Percentiles rank a stretch among this genome's conserved stretches.
phyloP scores from a whole-genome alignment of 306 rosid species.

The Argentina anserina region DNA sequence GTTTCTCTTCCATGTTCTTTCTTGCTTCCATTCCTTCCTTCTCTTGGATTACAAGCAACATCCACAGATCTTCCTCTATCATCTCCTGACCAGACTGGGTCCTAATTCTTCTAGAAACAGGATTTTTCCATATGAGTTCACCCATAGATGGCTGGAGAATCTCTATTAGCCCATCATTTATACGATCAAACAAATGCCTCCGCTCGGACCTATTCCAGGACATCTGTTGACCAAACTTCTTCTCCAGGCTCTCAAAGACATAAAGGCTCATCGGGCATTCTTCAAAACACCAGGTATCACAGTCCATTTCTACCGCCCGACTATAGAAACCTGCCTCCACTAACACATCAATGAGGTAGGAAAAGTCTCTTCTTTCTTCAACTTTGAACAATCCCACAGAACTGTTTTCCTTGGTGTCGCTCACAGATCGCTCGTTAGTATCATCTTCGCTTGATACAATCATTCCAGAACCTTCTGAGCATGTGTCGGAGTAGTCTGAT shows the following conservation, averaged over 20 bases:
- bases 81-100: constrained; percentile 30
- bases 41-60: constrained; percentile 48
- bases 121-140: constrained; percentile 48
- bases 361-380: constrained; percentile 66
- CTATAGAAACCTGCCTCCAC: constrained; percentile 44
- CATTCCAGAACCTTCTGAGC: constrained; percentile 54
- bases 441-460: constrained; percentile 81
- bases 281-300: constrained; percentile 39
- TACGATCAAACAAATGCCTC: constrained; percentile 71
- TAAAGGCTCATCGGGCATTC: constrained; percentile 62
- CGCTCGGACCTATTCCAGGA: constrained; percentile 75
- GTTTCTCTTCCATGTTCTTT: constrained; percentile 31
- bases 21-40: constrained; percentile 48
- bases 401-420: constrained; percentile 27
- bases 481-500: constrained; percentile 52
- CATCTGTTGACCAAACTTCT: constrained; percentile 68
- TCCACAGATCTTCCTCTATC: constrained; percentile 77
- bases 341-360: constrained; percentile 73
- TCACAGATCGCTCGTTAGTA: constrained; percentile 33
- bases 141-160: constrained; percentile 50
- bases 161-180: constrained; percentile 52
- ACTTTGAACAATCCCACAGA: constrained; percentile 32
- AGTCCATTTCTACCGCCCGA: constrained; percentile 34
- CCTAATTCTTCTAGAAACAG: constrained; percentile 51
- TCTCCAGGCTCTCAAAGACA: constrained; percentile 64